Evolutionary conservation across 306 rosid genomes (phyloP).

Genomic region (Vicia villosa): DNA sequence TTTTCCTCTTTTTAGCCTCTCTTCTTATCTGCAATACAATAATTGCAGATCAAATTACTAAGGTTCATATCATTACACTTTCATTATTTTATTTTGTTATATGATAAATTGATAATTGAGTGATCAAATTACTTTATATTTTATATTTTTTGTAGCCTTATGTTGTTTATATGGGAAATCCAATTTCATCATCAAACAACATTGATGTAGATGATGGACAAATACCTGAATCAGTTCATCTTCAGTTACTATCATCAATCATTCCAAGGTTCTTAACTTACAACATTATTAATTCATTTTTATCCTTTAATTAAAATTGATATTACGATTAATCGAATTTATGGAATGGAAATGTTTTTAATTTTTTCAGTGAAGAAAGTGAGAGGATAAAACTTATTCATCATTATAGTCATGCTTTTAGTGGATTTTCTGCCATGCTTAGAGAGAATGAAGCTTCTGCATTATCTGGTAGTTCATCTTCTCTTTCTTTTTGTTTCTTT

Average conservation of each 20-base stretch:
- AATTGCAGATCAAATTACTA: slow-evolving; percentile 55
- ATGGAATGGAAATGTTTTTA: neutral
- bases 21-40: slow-evolving; percentile 40
- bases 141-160: slow-evolving; percentile 55
- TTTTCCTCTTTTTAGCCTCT: slow-evolving; percentile 40
- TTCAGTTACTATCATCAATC: slow-evolving; percentile 65
- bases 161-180: slow-evolving; percentile 87
- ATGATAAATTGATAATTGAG: neutral
- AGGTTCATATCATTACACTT: slow-evolving; percentile 48
- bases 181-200: slow-evolving; percentile 56
- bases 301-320: neutral
- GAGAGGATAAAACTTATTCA: slow-evolving; percentile 61
- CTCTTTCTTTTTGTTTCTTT: slow-evolving; percentile 16
- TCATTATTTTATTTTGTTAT: neutral
- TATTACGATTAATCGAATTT: slow-evolving; percentile 1
- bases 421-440: slow-evolving; percentile 92
- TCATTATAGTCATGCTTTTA: slow-evolving; percentile 74
- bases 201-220: slow-evolving; percentile 42
- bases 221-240: slow-evolving; percentile 52
- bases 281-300: neutral
- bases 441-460: slow-evolving; percentile 79
- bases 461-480: slow-evolving; percentile 61
- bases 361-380: slow-evolving; percentile 58
- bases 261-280: slow-evolving; percentile 45
- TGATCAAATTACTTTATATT: neutral